Evolutionary conservation across 352 stramenopile genomes (phyloP).

Genomic region (Phytophthora podocarpi): DNA sequence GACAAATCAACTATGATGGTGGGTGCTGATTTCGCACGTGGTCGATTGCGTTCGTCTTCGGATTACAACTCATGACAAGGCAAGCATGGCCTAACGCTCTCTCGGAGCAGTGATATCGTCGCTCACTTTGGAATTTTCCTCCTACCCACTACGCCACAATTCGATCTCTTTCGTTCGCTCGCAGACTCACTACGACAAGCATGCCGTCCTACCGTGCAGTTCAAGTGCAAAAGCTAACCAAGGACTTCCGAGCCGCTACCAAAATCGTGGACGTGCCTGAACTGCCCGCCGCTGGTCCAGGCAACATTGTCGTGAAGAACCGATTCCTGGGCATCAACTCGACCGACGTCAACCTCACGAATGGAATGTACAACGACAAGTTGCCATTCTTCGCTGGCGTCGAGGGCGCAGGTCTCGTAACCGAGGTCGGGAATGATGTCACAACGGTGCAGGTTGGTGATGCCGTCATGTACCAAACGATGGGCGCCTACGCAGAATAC

Average conservation of each 20-base stretch:
- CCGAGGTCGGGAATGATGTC: slow-evolving; percentile 33
- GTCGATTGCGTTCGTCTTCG: slow-evolving; percentile 9
- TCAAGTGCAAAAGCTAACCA: slow-evolving; percentile 38
- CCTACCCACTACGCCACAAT: slow-evolving; percentile 5
- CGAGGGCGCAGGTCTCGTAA: slow-evolving; percentile 44
- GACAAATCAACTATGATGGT: slow-evolving; percentile 25
- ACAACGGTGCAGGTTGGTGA: slow-evolving; percentile 32
- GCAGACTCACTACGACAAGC: not conserved
- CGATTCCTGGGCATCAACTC: slow-evolving; percentile 54
- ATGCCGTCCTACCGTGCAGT: slow-evolving; percentile 39
- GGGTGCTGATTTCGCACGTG: slow-evolving; percentile 7
- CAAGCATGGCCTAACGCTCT: not conserved
- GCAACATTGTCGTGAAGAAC: slow-evolving; percentile 48
- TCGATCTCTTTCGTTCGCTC: not conserved
- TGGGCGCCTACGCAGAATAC: slow-evolving; percentile 60
- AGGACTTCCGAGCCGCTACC: slow-evolving; percentile 49
- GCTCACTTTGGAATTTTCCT: slow-evolving; percentile 19
- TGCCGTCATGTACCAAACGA: slow-evolving; percentile 38
- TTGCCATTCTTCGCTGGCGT: slow-evolving; percentile 50
- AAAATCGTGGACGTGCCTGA: slow-evolving; percentile 37
- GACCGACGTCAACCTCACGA: slow-evolving; percentile 60
- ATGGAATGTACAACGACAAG: slow-evolving; percentile 43
- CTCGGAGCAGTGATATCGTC: not conserved
- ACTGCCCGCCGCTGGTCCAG: slow-evolving; percentile 23
- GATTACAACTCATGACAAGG: slow-evolving; percentile 10